These are phyloP conservation scores for Eimeria maxima DNA, from an alignment of 169 alveolate species.

Conservation along the genomic window DNA sequence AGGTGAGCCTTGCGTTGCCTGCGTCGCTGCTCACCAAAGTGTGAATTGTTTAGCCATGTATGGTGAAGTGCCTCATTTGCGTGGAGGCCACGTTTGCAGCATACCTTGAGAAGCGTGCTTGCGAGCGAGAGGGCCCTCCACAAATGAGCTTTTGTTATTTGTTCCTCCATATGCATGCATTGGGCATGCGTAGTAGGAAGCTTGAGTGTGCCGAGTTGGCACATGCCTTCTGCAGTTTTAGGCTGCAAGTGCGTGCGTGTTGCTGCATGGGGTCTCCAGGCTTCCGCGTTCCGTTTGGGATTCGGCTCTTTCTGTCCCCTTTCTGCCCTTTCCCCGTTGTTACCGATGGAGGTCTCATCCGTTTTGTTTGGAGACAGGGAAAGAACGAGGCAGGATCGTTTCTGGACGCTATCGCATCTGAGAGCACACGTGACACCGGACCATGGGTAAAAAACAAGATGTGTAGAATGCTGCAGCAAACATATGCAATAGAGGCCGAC, in stretches of 20 bases:
- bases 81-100: not conserved
- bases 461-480: not conserved
- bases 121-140: not conserved
- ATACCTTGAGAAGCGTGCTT: not conserved
- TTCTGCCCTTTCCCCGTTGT: constrained; percentile 66
- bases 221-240: not conserved
- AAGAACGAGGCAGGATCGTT: constrained; percentile 35
- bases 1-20: constrained; percentile 57
- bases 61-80: not conserved
- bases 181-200: not conserved
- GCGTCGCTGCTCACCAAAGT: not conserved
- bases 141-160: not conserved
- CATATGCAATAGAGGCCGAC: not conserved
- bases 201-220: not conserved
- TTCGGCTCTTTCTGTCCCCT: constrained; percentile 79
- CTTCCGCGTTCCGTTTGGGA: constrained; percentile 81
- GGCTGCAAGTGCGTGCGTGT: not conserved
- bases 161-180: not conserved
- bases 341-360: constrained; percentile 58
- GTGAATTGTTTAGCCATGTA: not conserved
- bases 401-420: constrained; percentile 83
- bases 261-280: constrained; percentile 35
- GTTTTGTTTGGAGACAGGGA: constrained; percentile 78
- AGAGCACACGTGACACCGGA: constrained; percentile 76
- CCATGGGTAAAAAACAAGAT: constrained; percentile 75